Percentiles rank a stretch among this genome's conserved stretches.
Conservation (phyloP, 495 filamentous ascomycete genomes). For the Emericellopsis terricola region DNA sequence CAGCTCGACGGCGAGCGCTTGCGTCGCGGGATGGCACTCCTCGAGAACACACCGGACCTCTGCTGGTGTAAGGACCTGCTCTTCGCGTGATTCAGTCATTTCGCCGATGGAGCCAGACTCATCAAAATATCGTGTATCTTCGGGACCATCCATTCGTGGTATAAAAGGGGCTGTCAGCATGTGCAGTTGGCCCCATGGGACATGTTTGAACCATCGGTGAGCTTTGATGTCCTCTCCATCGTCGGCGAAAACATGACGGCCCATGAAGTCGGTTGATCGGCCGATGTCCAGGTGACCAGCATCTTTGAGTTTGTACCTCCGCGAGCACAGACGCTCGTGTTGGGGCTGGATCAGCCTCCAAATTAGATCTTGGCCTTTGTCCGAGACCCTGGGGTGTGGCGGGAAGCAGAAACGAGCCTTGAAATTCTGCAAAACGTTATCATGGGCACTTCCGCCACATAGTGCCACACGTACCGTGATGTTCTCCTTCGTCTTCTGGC, state of each 20-base stretch:
- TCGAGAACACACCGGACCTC: conserved; percentile 15
- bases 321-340: conserved; percentile 54
- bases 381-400: conserved; percentile 36
- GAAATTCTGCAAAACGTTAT: too few species aligned
- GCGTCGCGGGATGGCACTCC: conserved; percentile 16
- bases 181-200: conserved; percentile 53
- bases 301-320: conserved; percentile 49
- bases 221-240: conserved; percentile 65
- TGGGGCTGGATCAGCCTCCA: conserved; percentile 58
- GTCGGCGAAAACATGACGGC: conserved; percentile 52
- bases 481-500: conserved; percentile 60
- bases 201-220: conserved; percentile 53
- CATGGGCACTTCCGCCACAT: conserved; percentile 8
- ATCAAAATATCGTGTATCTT: conserved; percentile 84
- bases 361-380: conserved; percentile 55
- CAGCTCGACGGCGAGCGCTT: conserved; percentile 19
- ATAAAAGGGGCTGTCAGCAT: conserved; percentile 54
- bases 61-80: conserved; percentile 2
- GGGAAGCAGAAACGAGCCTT: conserved; percentile 42
- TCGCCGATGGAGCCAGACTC: conserved; percentile 48
- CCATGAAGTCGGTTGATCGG: neutral
- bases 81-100: conserved; percentile 5
- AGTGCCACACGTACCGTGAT: conserved; percentile 42
- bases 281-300: neutral
- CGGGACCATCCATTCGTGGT: conserved; percentile 45